A percentile compares a stretch with the other conserved stretches of the same genome.
Conservation (phyloP, 768 basidiomycete species). For the Psilocybe cyanescens region DNA sequence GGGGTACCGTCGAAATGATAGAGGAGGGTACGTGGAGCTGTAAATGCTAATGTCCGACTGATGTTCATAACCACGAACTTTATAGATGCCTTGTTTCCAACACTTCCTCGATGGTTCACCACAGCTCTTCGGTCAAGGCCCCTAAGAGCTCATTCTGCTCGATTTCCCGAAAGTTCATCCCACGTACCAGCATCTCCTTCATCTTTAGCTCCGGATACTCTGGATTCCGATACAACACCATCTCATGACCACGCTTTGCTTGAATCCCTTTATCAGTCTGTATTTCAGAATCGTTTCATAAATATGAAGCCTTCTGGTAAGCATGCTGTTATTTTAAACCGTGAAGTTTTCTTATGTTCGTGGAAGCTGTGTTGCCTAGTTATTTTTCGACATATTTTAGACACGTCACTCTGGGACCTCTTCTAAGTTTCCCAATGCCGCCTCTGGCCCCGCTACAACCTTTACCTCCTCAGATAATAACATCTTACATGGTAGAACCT, state of each 20-base stretch:
- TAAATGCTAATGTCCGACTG: background rate
- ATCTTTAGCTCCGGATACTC: constrained; percentile 26
- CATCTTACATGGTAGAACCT: constrained; percentile 41
- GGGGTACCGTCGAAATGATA: constrained; percentile 70
- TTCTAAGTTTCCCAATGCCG: constrained; percentile 70
- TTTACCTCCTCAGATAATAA: constrained; percentile 47
- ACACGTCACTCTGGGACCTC: constrained; percentile 63
- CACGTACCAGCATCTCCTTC: constrained; percentile 37
- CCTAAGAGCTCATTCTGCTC: constrained; percentile 49
- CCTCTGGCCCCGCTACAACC: constrained; percentile 67
- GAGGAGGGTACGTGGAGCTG: constrained; percentile 63
- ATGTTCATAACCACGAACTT: background rate
- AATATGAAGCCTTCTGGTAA: constrained; percentile 71
- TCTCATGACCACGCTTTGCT: constrained; percentile 72
- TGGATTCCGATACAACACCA: constrained; percentile 24
- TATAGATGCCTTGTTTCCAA: constrained; percentile 77
- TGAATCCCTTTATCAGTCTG: constrained; percentile 66
- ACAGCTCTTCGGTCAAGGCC: constrained; percentile 62
- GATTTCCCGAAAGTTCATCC: constrained; percentile 49
- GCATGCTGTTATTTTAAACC: constrained; percentile 19
- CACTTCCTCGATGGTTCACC: constrained; percentile 79
- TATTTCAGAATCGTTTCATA: constrained; percentile 74
- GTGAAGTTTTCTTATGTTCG: background rate
- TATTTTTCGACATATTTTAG: constrained; percentile 76
- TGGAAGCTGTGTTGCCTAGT: constrained; percentile 63